Conservation (phyloP, 768 basidiomycete species). For the Clitopilus hobsonii region DNA sequence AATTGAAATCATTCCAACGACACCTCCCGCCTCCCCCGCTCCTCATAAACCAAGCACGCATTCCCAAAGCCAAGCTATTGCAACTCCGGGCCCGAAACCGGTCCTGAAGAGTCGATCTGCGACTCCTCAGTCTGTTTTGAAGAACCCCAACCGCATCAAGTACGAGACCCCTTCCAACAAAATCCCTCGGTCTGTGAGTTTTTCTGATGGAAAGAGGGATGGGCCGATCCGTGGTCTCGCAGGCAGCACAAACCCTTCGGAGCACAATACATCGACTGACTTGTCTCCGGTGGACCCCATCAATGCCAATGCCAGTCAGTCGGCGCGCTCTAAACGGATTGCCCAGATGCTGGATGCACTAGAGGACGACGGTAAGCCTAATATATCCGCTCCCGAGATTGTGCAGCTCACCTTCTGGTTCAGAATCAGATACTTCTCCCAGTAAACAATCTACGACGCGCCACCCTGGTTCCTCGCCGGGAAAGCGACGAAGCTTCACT, state of each 20-base stretch:
- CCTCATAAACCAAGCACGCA: too few relatives aligned
- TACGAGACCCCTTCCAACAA: conserved; percentile 53
- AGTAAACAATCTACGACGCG: background rate
- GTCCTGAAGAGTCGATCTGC: conserved; percentile 36
- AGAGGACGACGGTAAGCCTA: conserved; percentile 57
- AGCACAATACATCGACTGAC: conserved; percentile 12
- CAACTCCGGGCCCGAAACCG: conserved; percentile 37
- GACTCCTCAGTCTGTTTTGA: conserved; percentile 60
- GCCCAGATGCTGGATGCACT: conserved; percentile 74
- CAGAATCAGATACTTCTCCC: conserved; percentile 47
- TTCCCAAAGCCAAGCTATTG: conserved; percentile 14
- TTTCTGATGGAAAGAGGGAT: conserved; percentile 89
- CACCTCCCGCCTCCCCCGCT: conserved; percentile 12
- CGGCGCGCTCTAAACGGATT: conserved; percentile 75
- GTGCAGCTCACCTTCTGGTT: conserved; percentile 4
- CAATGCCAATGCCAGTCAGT: conserved; percentile 38
- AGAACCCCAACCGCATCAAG: conserved; percentile 41
- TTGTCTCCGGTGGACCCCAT: conserved; percentile 16
- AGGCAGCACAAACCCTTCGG: conserved; percentile 25
- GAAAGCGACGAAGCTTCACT: conserved; percentile 35
- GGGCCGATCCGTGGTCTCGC: conserved; percentile 75
- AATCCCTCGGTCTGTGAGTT: conserved; percentile 87
- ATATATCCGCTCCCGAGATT: background rate
- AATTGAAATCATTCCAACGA: conserved; percentile 6
- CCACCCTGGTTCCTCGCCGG: background rate